Percentiles rank a stretch among this genome's conserved stretches.
phyloP scores from a whole-genome alignment of 192 early-diverging fungal species.

The Dimargaris cristalligena region DNA sequence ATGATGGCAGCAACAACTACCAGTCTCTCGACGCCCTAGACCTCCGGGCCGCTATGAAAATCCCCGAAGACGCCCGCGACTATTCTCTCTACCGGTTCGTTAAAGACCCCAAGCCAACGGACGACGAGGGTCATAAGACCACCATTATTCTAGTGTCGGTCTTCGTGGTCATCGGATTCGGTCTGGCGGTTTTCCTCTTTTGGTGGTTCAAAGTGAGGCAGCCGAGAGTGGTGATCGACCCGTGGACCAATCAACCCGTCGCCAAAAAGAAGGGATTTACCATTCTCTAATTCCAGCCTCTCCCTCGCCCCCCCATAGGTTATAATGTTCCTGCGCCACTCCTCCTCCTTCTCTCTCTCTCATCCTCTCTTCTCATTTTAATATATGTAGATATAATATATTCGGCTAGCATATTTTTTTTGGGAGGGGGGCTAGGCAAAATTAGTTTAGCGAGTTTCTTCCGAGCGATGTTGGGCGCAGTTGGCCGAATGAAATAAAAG shows the following conservation, averaged over 20 bases:
- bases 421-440: background rate
- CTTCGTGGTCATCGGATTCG: background rate
- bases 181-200: background rate
- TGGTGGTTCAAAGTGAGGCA: background rate
- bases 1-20: background rate
- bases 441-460: background rate
- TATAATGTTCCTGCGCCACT: background rate
- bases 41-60: background rate
- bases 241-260: background rate
- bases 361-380: background rate
- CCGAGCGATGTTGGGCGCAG: no score
- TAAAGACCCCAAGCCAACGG: background rate
- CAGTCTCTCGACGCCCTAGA: background rate
- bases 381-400: background rate
- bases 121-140: background rate
- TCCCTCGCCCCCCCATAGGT: no score
- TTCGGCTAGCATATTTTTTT: background rate
- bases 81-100: background rate
- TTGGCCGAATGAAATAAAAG: no score
- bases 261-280: background rate
- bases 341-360: background rate
- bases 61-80: background rate
- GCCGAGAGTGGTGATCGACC: background rate
- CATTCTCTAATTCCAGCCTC: no score
- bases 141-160: background rate